phyloP scores from a whole-genome alignment of 768 basidiomycete genomes.

The Boletellus emodensis region DNA sequence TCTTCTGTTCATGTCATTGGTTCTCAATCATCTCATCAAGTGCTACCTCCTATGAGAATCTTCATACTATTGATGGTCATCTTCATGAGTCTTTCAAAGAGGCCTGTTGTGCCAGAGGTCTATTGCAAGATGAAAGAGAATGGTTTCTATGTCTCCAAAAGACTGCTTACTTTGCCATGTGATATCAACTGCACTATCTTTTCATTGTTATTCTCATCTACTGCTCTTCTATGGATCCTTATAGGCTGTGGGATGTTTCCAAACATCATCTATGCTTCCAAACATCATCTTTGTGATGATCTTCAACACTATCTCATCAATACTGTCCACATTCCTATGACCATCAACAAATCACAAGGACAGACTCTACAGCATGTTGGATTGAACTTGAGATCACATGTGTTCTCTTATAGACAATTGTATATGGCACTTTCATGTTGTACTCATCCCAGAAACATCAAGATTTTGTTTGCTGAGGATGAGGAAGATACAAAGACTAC shows the following conservation, averaged over 20 bases:
- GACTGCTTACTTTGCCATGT: slow-evolving; percentile 37
- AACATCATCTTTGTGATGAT: slow-evolving; percentile 1
- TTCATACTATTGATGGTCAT: background rate
- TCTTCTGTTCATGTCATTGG: background rate
- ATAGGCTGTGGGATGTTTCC: background rate
- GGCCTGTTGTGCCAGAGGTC: slow-evolving; percentile 29
- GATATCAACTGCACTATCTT: slow-evolving; percentile 30
- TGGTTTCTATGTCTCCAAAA: slow-evolving; percentile 42
- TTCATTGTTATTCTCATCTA: slow-evolving; percentile 40
- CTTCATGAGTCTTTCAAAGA: slow-evolving; percentile 13
- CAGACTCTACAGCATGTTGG: too few relatives aligned
- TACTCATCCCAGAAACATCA: too few relatives aligned
- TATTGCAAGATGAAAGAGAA: slow-evolving; percentile 34
- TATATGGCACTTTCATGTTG: too few relatives aligned
- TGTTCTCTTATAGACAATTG: too few relatives aligned
- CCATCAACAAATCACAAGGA: too few relatives aligned
- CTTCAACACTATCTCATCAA: background rate
- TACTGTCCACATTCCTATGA: too few relatives aligned
- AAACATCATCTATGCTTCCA: background rate
- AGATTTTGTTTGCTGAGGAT: too few relatives aligned
- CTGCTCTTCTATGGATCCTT: slow-evolving; percentile 33
- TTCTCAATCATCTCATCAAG: background rate
- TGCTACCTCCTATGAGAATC: background rate
- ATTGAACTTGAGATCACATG: too few relatives aligned
- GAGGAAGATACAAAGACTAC: too few relatives aligned